phyloP scores from a whole-genome alignment of 371 early-diverging fungal genomes.

The Saksenaea oblongispora region DNA sequence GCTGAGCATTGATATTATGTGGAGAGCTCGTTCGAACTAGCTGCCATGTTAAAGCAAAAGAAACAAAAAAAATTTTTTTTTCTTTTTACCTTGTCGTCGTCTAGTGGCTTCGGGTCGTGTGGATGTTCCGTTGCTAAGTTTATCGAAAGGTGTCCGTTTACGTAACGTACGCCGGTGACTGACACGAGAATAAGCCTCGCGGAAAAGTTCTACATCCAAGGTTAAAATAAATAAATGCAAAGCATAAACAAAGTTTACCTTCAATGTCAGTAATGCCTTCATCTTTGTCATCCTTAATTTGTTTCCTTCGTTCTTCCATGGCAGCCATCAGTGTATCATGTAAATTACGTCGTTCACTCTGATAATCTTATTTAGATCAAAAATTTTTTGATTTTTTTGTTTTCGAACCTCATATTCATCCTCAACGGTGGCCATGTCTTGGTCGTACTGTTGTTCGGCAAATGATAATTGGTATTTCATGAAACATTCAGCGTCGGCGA shows the following conservation, averaged over 20 bases:
- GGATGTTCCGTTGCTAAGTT: slow-evolving; percentile 14
- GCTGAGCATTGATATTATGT: slow-evolving; percentile 19
- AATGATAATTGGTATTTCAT: slow-evolving; percentile 37
- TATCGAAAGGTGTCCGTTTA: slow-evolving; percentile 15
- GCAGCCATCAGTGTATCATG: slow-evolving; percentile 34
- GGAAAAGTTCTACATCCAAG: slow-evolving; percentile 13
- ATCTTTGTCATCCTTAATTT: slow-evolving; percentile 30
- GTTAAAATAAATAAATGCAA: not conserved
- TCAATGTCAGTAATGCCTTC: slow-evolving; percentile 17
- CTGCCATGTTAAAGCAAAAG: not conserved
- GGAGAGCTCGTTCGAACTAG: slow-evolving; percentile 17
- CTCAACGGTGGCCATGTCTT: slow-evolving; percentile 33
- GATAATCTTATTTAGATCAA: not conserved
- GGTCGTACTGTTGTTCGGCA: slow-evolving; percentile 30
- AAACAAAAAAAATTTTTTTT: too few species aligned
- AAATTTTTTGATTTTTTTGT: not conserved
- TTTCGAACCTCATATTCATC: slow-evolving; percentile 40
- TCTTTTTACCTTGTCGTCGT: slow-evolving; percentile 25
- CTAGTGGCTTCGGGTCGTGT: slow-evolving; percentile 21
- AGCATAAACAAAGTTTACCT: not conserved
- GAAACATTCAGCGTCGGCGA: slow-evolving; percentile 33
- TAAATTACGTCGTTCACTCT: slow-evolving; percentile 19
- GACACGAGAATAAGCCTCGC: slow-evolving; percentile 21
- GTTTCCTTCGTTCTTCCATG: slow-evolving; percentile 38
- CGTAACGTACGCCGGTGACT: slow-evolving; percentile 17